These are phyloP conservation scores for Dunaliella primolecta DNA, from an alignment of 139 green algal genomes.

Conservation along the genomic window DNA sequence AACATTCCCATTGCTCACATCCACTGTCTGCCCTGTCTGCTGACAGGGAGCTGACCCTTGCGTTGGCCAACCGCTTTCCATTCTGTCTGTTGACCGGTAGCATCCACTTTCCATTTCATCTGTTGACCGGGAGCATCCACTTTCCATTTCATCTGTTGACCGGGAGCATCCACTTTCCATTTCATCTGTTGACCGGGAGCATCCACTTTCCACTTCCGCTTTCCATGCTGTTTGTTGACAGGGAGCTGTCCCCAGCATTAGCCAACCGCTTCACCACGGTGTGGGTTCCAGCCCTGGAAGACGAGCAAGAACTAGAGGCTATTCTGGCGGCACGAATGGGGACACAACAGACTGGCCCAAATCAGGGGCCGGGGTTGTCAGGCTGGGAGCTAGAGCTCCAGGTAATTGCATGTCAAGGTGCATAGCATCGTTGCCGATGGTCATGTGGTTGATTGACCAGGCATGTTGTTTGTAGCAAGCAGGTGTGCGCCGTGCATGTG, in stretches of 20 bases:
- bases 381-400: conserved; percentile 1
- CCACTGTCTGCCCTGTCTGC: no score
- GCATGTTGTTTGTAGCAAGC: background rate
- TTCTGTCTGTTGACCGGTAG: no score
- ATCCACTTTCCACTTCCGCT: no score
- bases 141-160: no score
- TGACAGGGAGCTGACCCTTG: no score
- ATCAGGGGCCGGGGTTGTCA: background rate
- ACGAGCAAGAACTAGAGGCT: conserved; percentile 59
- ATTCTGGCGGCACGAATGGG: conserved; percentile 62
- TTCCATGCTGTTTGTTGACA: no score
- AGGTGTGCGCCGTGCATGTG: background rate
- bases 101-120: no score
- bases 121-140: no score
- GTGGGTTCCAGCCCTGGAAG: conserved; percentile 77
- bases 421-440: background rate
- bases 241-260: conserved; percentile 95
- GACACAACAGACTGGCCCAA: background rate
- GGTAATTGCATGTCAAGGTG: conserved; percentile 12
- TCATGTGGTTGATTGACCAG: background rate
- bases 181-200: no score
- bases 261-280: conserved; percentile 74
- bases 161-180: no score
- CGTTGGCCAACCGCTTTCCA: no score
- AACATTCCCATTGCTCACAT: no score